Evolutionary conservation across 345 rosid species (phyloP).

Genomic region (Euphorbia pulcherrima): DNA sequence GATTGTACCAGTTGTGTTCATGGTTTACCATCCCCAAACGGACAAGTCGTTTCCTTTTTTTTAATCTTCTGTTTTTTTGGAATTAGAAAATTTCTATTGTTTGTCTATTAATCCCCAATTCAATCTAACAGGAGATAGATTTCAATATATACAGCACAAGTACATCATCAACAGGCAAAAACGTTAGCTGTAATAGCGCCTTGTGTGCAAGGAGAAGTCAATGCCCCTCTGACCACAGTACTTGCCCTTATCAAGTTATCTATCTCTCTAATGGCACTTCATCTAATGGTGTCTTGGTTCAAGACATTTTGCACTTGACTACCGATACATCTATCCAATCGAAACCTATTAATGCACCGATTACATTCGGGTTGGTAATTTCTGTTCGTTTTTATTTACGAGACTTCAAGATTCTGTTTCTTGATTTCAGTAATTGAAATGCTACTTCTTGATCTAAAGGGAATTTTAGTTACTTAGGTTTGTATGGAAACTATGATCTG

Average conservation of each 20-base stretch:
- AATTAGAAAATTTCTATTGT: not conserved
- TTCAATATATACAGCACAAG: slow-evolving; percentile 72
- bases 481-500: not conserved
- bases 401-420: not conserved
- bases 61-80: not conserved
- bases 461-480: not conserved
- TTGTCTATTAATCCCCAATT: not conserved
- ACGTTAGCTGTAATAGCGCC: slow-evolving; percentile 55
- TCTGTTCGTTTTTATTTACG: not conserved
- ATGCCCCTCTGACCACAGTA: slow-evolving; percentile 47
- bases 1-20: slow-evolving; percentile 59
- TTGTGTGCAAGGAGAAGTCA: slow-evolving; percentile 41
- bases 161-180: slow-evolving; percentile 56
- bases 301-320: slow-evolving; percentile 63
- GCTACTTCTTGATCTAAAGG: not conserved
- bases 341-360: slow-evolving; percentile 41
- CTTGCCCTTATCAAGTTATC: slow-evolving; percentile 55
- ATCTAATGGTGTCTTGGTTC: slow-evolving; percentile 58
- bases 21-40: slow-evolving; percentile 31
- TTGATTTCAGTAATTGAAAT: not conserved
- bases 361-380: slow-evolving; percentile 59
- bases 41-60: slow-evolving; percentile 35
- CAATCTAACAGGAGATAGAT: slow-evolving; percentile 37
- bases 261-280: slow-evolving; percentile 75
- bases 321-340: slow-evolving; percentile 37